phyloP scores from a whole-genome alignment of 768 basidiomycete genomes.

The Jaapia argillacea region DNA sequence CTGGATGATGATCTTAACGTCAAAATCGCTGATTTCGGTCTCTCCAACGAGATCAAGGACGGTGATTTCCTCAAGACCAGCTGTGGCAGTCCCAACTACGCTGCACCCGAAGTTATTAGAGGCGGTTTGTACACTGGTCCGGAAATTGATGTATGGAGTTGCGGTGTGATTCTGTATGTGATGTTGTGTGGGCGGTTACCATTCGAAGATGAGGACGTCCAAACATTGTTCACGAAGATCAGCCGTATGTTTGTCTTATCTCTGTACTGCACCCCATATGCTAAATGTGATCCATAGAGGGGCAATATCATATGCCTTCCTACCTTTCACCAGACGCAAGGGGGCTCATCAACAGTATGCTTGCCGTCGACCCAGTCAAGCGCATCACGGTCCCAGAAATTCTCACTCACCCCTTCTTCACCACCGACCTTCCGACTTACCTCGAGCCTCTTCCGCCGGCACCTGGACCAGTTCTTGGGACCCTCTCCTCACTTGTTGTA shows the following conservation, averaged over 20 bases:
- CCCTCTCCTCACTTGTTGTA: slow-evolving; percentile 60
- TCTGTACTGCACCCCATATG: neutral
- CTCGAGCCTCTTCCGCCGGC: slow-evolving; percentile 74
- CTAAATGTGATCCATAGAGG: slow-evolving; percentile 41
- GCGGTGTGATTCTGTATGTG: slow-evolving; percentile 97
- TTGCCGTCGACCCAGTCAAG: slow-evolving; percentile 89
- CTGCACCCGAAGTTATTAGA: slow-evolving; percentile 94
- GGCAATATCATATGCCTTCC: slow-evolving; percentile 77
- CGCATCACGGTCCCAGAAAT: slow-evolving; percentile 93
- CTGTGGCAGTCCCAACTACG: slow-evolving; percentile 98
- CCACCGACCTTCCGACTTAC: slow-evolving; percentile 75
- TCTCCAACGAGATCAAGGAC: slow-evolving; percentile 93
- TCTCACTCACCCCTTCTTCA: slow-evolving; percentile 85
- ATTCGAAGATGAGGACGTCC: slow-evolving; percentile 96
- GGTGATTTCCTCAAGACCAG: slow-evolving; percentile 96
- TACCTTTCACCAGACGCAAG: slow-evolving; percentile 72
- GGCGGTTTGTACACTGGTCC: slow-evolving; percentile 95
- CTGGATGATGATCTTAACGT: slow-evolving; percentile 80
- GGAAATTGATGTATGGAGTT: slow-evolving; percentile 98
- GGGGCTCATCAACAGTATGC: slow-evolving; percentile 78
- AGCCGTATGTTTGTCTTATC: slow-evolving; percentile 43
- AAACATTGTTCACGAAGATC: slow-evolving; percentile 88
- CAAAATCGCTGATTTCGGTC: slow-evolving; percentile 98
- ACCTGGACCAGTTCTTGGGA: slow-evolving; percentile 68
- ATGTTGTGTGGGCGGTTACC: slow-evolving; percentile 94